Conservation (phyloP, 345 rosid genomes). For the Melaleuca alternifolia region DNA sequence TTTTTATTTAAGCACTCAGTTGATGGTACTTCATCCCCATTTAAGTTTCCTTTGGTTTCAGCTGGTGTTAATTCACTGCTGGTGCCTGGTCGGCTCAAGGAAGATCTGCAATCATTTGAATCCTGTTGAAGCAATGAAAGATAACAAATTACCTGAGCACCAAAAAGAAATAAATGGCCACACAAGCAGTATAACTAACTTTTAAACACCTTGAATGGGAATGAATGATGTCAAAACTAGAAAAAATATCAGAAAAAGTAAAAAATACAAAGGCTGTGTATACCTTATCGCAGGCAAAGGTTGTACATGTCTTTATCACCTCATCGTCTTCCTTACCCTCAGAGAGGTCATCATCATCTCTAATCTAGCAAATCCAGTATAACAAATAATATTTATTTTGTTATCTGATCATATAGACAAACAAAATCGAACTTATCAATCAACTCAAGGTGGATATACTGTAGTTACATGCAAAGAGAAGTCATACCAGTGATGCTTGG, state of each 20-base stretch:
- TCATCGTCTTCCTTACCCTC: constrained; percentile 61
- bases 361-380: constrained; percentile 33
- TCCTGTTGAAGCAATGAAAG: constrained; percentile 22
- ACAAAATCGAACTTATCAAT: background rate
- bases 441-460: background rate
- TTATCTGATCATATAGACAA: background rate
- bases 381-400: background rate
- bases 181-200: background rate
- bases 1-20: constrained; percentile 29
- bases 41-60: constrained; percentile 18
- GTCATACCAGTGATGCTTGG: constrained; percentile 84
- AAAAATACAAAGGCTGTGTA: background rate
- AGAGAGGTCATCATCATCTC: constrained; percentile 46
- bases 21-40: constrained; percentile 16
- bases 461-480: background rate
- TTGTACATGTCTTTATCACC: constrained; percentile 16
- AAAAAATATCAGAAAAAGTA: background rate
- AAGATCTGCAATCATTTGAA: constrained; percentile 6
- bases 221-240: background rate
- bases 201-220: background rate
- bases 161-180: background rate
- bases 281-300: constrained; percentile 36
- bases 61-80: constrained; percentile 17
- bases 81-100: constrained; percentile 18
- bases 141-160: background rate